Conservation (phyloP, 768 basidiomycete species). For the Tricholoma sp. region DNA sequence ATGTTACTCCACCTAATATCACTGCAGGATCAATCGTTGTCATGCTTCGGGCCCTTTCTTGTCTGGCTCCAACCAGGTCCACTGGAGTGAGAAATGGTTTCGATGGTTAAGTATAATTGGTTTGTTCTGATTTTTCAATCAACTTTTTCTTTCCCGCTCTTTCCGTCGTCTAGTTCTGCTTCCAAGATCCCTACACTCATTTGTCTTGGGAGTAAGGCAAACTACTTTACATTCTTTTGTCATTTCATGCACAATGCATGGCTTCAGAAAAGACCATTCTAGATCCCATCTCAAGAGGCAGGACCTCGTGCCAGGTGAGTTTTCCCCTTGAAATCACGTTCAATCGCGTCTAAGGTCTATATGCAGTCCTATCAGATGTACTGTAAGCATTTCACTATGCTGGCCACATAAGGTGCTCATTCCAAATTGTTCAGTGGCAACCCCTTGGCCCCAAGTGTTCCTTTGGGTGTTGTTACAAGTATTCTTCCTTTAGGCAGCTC, state of each 20-base stretch:
- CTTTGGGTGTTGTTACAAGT: not conserved
- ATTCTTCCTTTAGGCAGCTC: not conserved
- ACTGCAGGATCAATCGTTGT: no score
- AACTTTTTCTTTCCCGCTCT: not conserved
- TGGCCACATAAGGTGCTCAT: not conserved
- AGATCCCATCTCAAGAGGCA: not conserved
- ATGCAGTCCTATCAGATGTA: not conserved
- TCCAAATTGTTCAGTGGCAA: not conserved
- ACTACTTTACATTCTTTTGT: not conserved
- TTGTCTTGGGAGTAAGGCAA: not conserved
- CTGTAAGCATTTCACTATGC: not conserved
- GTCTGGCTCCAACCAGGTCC: no score
- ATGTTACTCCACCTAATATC: no score
- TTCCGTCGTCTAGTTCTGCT: not conserved
- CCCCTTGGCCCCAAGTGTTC: not conserved
- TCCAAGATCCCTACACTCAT: not conserved
- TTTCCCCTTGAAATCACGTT: not conserved
- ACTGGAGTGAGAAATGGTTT: no score
- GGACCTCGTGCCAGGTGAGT: slow-evolving; percentile 2
- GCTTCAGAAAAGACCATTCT: not conserved
- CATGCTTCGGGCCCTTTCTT: no score
- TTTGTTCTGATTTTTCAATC: not conserved
- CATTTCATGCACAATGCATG: not conserved
- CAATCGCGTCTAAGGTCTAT: not conserved
- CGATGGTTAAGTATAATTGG: no score